A percentile compares a stretch with the other conserved stretches of the same genome.
These are phyloP conservation scores for Tubosaeta sp. DNA, from an alignment of 768 basidiomycete genomes.

Conservation along the genomic window DNA sequence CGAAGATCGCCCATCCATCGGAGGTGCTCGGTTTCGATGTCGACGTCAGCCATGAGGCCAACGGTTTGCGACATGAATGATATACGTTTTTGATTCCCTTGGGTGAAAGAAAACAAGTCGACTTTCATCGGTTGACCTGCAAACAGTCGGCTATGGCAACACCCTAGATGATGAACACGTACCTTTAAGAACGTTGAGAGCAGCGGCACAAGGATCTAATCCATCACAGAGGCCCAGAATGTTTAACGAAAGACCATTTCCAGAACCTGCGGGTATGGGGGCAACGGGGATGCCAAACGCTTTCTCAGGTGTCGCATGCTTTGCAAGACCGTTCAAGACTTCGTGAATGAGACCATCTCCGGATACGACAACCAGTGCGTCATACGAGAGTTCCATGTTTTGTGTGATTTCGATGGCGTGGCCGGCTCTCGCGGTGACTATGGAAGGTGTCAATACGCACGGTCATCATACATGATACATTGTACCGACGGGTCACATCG, in stretches of 20 bases:
- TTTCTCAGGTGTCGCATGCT: conserved; percentile 52
- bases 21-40: conserved; percentile 78
- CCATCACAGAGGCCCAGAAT: conserved; percentile 67
- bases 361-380: conserved; percentile 71
- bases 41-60: conserved; percentile 83
- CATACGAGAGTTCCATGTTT: conserved; percentile 53
- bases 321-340: conserved; percentile 76
- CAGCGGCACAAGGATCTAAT: conserved; percentile 64
- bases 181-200: conserved; percentile 80
- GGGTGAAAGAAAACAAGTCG: conserved; percentile 75
- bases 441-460: neutral
- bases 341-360: conserved; percentile 86
- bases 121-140: conserved; percentile 68
- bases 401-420: conserved; percentile 68
- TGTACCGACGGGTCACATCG: conserved; percentile 56
- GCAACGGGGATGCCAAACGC: conserved; percentile 70
- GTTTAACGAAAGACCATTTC: conserved; percentile 73
- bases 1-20: conserved; percentile 85
- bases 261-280: conserved; percentile 80
- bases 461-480: neutral
- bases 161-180: neutral
- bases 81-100: conserved; percentile 55
- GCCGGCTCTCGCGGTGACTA: conserved; percentile 59
- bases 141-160: neutral
- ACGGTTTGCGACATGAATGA: conserved; percentile 83